These are phyloP conservation scores for Medicago truncatula DNA, from an alignment of 306 rosid genomes.

Conservation along the genomic window DNA sequence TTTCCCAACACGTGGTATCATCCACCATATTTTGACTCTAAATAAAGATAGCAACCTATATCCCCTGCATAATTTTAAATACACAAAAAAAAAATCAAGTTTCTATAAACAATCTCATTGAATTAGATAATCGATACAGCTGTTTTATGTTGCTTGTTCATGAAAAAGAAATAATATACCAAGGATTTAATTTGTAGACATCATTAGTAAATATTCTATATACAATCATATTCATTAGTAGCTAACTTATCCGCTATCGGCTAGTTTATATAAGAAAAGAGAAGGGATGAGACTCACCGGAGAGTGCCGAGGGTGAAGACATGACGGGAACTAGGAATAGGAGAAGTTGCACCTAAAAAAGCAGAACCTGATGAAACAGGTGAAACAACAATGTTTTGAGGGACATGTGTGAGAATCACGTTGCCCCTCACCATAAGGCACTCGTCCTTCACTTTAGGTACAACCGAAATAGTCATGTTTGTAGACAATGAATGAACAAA, in stretches of 20 bases:
- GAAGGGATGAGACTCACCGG: slow-evolving; percentile 43
- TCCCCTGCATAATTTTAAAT: slow-evolving; percentile 51
- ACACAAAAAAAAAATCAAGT: not conserved
- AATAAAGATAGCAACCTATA: slow-evolving; percentile 60
- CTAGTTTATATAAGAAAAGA: no score
- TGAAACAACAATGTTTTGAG: slow-evolving; percentile 54
- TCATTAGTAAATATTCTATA: no score
- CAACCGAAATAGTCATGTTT: slow-evolving; percentile 60
- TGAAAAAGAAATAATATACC: no score
- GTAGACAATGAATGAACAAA: not conserved
- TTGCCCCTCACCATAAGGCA: slow-evolving; percentile 57
- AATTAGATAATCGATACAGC: no score
- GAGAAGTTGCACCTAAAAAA: slow-evolving; percentile 68
- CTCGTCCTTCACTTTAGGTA: slow-evolving; percentile 50
- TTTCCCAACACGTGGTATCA: slow-evolving; percentile 68
- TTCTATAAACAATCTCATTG: not conserved
- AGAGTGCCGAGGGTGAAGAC: slow-evolving; percentile 68
- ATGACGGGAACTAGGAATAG: slow-evolving; percentile 51
- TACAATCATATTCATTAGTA: no score
- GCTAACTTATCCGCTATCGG: no score
- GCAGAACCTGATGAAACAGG: slow-evolving; percentile 48
- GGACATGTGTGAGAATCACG: slow-evolving; percentile 57
- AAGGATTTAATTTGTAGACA: no score
- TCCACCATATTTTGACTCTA: slow-evolving; percentile 81
- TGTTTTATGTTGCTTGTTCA: no score